Base-by-base conservation (phyloP, 1,284 basidiomycete genomes). In the Melanopsichium pennsylvanicum region DNA sequence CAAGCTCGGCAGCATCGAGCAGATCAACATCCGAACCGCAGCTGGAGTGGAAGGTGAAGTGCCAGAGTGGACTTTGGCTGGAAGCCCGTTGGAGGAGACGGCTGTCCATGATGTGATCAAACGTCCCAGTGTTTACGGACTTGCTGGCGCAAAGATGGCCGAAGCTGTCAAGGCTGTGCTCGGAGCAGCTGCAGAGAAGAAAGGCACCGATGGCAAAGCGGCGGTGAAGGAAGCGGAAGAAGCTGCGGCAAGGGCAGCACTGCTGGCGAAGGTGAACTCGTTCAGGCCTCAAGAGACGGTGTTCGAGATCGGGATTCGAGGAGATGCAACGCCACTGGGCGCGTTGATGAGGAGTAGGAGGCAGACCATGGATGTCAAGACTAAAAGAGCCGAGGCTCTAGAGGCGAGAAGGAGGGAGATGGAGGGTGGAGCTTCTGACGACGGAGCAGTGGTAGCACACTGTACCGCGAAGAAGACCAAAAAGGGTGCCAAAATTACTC, bases 231-330 rank as follows among this genome's bases (percentile, higher is more conserved):
- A 55, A 15, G 71, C 73, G 46, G 86, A 87, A 44, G 84, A 86
- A 16, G 87, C 86, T 16, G 76, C 78, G 36, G 80, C 76, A 18
- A 85, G 90, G 52, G 87, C 88, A 39, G 84, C 85, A 9, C 83
- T 98, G 39, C 82, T 98, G 37, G 86, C 87, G 36, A 86, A 87
- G 25, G 88, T 98, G 36, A 90, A 88, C 70, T 84, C 88, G 4
- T 98, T 97, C 84, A 86, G 85, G 21, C 95, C 95, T 5, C 81
- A 85, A 22, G 95, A 97, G 82, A 98, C 95, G 0, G 89, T 97
- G 23, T 90, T 98, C 58, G 95, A 98, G 82, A 85, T 96, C 21
- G 92, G 91, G 0, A 85, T 85, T 2, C 87, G 89, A 59, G 89
- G 90, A 1, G 89, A 88, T 31, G 85, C 70, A 19, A 68, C 66